Evolutionary conservation across 169 alveolate genomes (phyloP), one percentile per base, ranked within the genome.

Genomic region (Plasmodium malariae): DNA sequence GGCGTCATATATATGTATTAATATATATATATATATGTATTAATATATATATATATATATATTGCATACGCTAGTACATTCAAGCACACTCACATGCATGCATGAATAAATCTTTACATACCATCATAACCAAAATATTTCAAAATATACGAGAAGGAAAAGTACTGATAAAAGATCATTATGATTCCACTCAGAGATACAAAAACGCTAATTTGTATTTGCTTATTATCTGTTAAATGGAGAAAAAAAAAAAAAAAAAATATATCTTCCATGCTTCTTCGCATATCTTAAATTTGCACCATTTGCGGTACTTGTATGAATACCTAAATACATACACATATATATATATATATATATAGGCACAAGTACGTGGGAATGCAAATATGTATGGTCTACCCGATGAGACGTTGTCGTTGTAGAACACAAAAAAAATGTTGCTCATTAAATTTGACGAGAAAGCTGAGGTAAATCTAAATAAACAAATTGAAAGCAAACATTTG

Each of bases 141-240:
- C n/a, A 85, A 49, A 63, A 69, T 86, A 57, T 43, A 86, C 26
- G 92, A 86, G 48, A 86, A 86, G 60, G 92, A 86, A 86, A 86
- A 86, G 37, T 86, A 70, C 24, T 86, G 92, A 43, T 86, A 86
- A 30, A 69, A 57, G 24, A 86, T 86, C 92, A 86, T 86, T 45
- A 86, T 70, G 17, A 86, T 86, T 65, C 92, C 92, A 62, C 92
- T 86, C 26, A 86, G 57, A 40, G 92, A 86, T 9, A 86, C 92
- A 70, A 86, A 86, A 48, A 86, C 59, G 55, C 92, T 86, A 17
- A 86, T 69, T 43, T 86, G 92, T 43, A 86, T 37, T 72, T 86
- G 92, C 67, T 86, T 86, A 65, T 86, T 86, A 63, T 71, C 92
- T 80, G 71, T 55, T 17, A 32, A 80, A 72, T 12, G 3, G 55